A percentile compares a stretch with the other conserved stretches of the same genome.
Evolutionary conservation across 2,329 filamentous ascomycete genomes (phyloP).

Genomic region (Lachnellula occidentalis): DNA sequence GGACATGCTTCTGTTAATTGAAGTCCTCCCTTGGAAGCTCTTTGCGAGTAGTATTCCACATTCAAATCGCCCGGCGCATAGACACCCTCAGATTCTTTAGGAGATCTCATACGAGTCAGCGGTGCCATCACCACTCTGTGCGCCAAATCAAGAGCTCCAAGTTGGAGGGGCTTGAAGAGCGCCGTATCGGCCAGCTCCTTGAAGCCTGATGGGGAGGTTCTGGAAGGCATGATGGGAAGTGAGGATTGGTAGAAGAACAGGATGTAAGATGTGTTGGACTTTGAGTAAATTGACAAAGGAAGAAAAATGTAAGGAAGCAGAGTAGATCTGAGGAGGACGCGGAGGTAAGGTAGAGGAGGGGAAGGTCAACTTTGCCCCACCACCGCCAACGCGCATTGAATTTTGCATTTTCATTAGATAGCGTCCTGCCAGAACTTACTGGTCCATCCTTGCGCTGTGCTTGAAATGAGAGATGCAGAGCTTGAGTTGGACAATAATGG

Average conservation of each 20-base stretch:
- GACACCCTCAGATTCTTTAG: constrained; percentile 28
- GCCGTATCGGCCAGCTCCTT: constrained; percentile 15
- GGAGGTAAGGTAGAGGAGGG: no score
- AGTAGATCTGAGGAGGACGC: no score
- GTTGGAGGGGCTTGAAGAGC: constrained; percentile 37
- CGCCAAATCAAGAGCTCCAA: constrained; percentile 33
- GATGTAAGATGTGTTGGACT: not conserved
- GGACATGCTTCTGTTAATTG: constrained; percentile 52
- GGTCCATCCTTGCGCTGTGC: no score
- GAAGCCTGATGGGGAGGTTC: constrained; percentile 14
- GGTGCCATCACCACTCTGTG: constrained; percentile 47
- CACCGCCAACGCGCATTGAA: no score
- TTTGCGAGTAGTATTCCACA: constrained; percentile 47
- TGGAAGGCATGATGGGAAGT: constrained; percentile 13
- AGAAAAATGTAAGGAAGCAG: no score
- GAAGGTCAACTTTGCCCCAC: no score
- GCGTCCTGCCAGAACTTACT: no score
- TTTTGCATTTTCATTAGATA: no score
- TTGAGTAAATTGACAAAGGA: not conserved
- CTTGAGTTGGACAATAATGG: no score
- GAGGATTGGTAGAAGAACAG: not conserved
- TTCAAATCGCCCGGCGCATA: constrained; percentile 42
- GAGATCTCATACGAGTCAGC: constrained; percentile 17
- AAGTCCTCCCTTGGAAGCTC: constrained; percentile 48
- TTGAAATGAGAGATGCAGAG: no score